Conservation (phyloP, 2,329 filamentous ascomycete genomes). For the Lasiodiplodia theobromae region DNA sequence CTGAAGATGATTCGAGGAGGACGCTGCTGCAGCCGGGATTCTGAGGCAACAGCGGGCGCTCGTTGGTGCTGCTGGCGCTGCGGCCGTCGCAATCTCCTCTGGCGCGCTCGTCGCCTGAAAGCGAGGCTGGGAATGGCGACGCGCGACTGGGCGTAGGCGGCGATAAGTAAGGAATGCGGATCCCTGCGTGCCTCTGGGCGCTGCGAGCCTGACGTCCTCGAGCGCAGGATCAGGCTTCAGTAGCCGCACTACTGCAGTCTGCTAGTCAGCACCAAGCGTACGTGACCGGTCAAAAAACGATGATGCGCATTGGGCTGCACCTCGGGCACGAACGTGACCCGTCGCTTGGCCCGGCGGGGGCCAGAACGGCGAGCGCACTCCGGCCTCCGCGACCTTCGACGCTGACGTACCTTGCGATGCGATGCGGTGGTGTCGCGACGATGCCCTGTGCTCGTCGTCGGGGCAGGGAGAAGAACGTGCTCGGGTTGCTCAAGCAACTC, state of each 20-base stretch:
- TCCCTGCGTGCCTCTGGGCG: slow-evolving; percentile 16
- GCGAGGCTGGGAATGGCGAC: slow-evolving; percentile 23
- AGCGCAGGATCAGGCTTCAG: slow-evolving; percentile 14
- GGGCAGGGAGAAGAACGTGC: slow-evolving; percentile 28
- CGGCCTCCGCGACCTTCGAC: neutral
- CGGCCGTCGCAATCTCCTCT: slow-evolving; percentile 24
- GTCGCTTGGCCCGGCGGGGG: neutral
- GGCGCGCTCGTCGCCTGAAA: slow-evolving; percentile 24
- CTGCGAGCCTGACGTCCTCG: slow-evolving; percentile 16
- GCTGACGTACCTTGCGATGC: slow-evolving; percentile 17
- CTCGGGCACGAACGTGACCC: slow-evolving; percentile 22
- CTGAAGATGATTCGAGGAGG: slow-evolving; percentile 27
- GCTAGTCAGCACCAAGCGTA: slow-evolving; percentile 23
- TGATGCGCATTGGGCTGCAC: slow-evolving; percentile 29
- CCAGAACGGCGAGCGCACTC: neutral
- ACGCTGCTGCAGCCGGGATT: slow-evolving; percentile 7
- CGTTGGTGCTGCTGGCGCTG: slow-evolving; percentile 25
- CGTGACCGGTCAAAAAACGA: slow-evolving; percentile 26
- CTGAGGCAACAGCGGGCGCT: slow-evolving; percentile 16
- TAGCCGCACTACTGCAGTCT: slow-evolving; percentile 30
- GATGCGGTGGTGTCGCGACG: neutral
- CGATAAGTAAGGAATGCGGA: slow-evolving; percentile 30
- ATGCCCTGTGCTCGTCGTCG: slow-evolving; percentile 16
- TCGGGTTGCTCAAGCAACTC: slow-evolving; percentile 28
- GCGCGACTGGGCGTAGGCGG: slow-evolving; percentile 5